Percentiles rank a stretch among this genome's conserved stretches.
phyloP scores from a whole-genome alignment of 257 asterid genomes.

The Scutellaria galericulata region DNA sequence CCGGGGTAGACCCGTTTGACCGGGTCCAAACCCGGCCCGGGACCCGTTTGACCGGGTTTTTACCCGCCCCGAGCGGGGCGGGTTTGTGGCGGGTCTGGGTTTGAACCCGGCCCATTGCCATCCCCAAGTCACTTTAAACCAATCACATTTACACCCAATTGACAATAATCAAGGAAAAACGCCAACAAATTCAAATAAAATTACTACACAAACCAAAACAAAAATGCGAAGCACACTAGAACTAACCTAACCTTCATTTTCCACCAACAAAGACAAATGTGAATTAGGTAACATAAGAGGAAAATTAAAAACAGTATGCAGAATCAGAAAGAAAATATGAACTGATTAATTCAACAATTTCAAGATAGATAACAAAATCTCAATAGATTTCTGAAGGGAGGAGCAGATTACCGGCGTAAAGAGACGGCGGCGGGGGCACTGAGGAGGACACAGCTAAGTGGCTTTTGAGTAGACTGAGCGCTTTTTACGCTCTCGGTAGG shows the following conservation, averaged over 20 bases:
- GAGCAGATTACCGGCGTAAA: constrained; percentile 17
- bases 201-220: background rate
- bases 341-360: background rate
- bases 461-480: background rate
- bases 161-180: background rate
- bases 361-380: background rate
- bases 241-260: background rate
- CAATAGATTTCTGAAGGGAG: background rate
- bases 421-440: constrained; percentile 33
- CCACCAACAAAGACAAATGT: background rate
- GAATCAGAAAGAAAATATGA: background rate
- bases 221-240: constrained; percentile 7
- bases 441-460: constrained; percentile 5
- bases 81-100: too few relatives aligned
- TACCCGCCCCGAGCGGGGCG: too few relatives aligned
- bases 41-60: too few relatives aligned
- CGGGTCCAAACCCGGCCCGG: too few relatives aligned
- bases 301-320: background rate
- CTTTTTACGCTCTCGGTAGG: constrained; percentile 1
- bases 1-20: too few relatives aligned
- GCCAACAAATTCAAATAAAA: background rate
- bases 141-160: background rate
- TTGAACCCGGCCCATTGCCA: too few relatives aligned
- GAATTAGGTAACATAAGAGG: background rate
- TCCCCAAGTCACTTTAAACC: too few relatives aligned